Conservation (phyloP, 1,139 yeast genomes). For the Debaryomycetaceae sp. region DNA sequence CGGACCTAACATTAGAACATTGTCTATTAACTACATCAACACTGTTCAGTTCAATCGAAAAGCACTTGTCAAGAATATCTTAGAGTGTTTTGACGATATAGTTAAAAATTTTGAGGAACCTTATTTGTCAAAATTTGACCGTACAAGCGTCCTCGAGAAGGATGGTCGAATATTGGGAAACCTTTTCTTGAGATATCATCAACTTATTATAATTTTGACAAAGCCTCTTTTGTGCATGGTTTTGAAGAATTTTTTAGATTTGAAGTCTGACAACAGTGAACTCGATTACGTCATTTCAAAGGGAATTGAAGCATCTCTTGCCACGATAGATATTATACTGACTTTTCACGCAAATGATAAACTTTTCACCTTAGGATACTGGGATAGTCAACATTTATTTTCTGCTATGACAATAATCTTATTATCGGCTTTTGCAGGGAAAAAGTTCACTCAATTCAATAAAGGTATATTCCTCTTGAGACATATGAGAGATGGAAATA, state of each 20-base stretch:
- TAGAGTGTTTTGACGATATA: slow-evolving; percentile 27
- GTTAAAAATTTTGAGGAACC: slow-evolving; percentile 32
- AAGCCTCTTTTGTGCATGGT: slow-evolving; percentile 45
- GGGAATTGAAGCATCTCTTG: slow-evolving; percentile 38
- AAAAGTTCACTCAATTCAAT: slow-evolving; percentile 24
- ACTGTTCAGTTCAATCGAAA: slow-evolving; percentile 40
- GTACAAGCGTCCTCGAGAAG: slow-evolving; percentile 17
- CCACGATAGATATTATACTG: slow-evolving; percentile 37
- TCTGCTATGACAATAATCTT: slow-evolving; percentile 40
- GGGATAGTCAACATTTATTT: slow-evolving; percentile 52
- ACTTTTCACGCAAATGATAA: slow-evolving; percentile 33
- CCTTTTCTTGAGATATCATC: slow-evolving; percentile 46
- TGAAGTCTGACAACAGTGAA: slow-evolving; percentile 23
- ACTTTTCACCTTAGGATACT: slow-evolving; percentile 46
- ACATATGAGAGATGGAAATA: slow-evolving; percentile 39
- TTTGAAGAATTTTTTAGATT: slow-evolving; percentile 28
- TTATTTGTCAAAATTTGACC: slow-evolving; percentile 21
- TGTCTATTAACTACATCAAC: slow-evolving; percentile 38
- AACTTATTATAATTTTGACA: slow-evolving; percentile 40
- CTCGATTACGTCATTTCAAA: slow-evolving; percentile 34
- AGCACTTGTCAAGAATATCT: slow-evolving; percentile 27
- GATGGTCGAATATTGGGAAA: slow-evolving; percentile 33
- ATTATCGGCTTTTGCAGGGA: slow-evolving; percentile 35
- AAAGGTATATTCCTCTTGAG: slow-evolving; percentile 34
- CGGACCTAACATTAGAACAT: slow-evolving; percentile 38